Evolutionary conservation across 495 filamentous ascomycete species (phyloP).

Genomic region (Xylaria bambusicola): DNA sequence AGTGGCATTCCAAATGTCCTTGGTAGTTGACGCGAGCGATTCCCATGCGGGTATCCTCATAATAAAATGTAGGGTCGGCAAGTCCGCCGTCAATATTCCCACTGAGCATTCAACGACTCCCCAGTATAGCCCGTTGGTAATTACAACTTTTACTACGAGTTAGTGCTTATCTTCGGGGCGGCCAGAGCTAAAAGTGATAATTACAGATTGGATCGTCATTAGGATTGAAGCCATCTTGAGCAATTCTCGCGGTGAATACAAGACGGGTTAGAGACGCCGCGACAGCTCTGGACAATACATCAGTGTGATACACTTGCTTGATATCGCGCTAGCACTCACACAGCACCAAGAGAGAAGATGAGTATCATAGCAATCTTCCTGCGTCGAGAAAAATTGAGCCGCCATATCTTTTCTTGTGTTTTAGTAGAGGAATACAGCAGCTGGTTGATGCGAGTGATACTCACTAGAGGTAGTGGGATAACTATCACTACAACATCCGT

Average conservation of each 20-base stretch:
- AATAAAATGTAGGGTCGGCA: constrained; percentile 14
- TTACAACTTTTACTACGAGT: constrained; percentile 6
- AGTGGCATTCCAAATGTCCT: not conserved
- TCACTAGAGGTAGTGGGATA: constrained; percentile 17
- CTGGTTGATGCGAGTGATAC: not conserved
- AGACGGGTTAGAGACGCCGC: constrained; percentile 19
- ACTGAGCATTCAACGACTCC: constrained; percentile 16
- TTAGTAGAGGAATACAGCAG: not conserved
- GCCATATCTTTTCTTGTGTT: constrained; percentile 16
- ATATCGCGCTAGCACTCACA: not conserved
- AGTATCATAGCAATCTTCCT: constrained; percentile 17
- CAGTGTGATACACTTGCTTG: not conserved
- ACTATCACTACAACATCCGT: constrained; percentile 17
- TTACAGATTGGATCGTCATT: not conserved
- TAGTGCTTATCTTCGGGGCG: not conserved
- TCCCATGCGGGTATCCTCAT: constrained; percentile 5
- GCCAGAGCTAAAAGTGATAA: too few relatives aligned
- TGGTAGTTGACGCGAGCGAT: not conserved
- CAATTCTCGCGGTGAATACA: constrained; percentile 7
- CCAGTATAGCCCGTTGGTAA: constrained; percentile 18
- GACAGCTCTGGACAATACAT: not conserved
- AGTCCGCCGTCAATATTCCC: constrained; percentile 9
- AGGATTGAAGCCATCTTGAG: constrained; percentile 6
- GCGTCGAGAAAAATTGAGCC: constrained; percentile 2
- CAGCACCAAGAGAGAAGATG: constrained; percentile 17